These are phyloP conservation scores for Pittosporum tobira DNA, from an alignment of 129 eudicot species.

Conservation along the genomic window DNA sequence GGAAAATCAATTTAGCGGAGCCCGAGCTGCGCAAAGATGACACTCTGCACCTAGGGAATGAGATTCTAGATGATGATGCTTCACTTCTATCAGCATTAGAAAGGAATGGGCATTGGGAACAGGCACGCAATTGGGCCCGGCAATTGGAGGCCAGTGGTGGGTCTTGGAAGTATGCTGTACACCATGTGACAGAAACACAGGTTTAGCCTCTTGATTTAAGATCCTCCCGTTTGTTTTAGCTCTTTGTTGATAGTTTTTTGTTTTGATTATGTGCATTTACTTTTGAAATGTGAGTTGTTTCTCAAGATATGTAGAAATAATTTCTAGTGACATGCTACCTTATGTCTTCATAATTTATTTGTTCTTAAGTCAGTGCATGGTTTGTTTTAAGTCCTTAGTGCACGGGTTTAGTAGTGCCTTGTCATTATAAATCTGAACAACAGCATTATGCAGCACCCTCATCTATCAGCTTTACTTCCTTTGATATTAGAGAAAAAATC, in stretches of 20 bases:
- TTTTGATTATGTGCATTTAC: not conserved
- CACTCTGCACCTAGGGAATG: conserved; percentile 70
- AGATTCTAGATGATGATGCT: conserved; percentile 75
- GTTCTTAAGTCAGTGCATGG: too few relatives aligned
- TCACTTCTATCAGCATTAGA: conserved; percentile 73
- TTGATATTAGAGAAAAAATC: not conserved
- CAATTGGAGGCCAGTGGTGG: conserved; percentile 93
- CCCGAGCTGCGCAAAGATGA: conserved; percentile 79
- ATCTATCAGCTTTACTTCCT: not conserved
- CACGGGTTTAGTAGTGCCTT: too few relatives aligned
- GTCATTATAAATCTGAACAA: too few relatives aligned
- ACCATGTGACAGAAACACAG: conserved; percentile 98
- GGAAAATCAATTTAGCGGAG: conserved; percentile 92
- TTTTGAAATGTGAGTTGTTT: too few relatives aligned
- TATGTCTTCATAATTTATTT: too few relatives aligned
- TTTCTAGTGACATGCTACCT: not conserved
- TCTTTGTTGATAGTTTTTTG: not conserved
- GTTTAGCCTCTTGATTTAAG: conserved; percentile 17
- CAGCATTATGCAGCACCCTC: too few relatives aligned
- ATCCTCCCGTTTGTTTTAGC: not conserved
- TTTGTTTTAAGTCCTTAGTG: too few relatives aligned
- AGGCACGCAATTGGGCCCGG: conserved; percentile 80
- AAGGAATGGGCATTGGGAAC: conserved; percentile 86
- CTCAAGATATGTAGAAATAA: not conserved
- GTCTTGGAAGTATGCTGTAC: conserved; percentile 65